Evolutionary conservation across 768 basidiomycete genomes (phyloP), one percentile per base, ranked within the genome.

Genomic region (Trametes cinnabarina): DNA sequence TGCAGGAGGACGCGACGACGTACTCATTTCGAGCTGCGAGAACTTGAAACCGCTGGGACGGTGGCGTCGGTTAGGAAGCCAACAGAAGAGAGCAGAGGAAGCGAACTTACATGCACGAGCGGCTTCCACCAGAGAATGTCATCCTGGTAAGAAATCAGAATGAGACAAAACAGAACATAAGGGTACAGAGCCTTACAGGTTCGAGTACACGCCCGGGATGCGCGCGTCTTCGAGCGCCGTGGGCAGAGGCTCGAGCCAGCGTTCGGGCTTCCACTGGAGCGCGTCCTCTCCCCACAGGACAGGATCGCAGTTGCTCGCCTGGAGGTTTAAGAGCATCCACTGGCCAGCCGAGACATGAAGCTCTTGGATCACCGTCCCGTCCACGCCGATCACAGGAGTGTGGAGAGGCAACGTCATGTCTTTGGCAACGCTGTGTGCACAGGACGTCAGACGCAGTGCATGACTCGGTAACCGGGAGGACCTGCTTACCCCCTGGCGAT

Each of bases 211-310:
- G 5, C 67, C 64, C 1, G 65, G 65, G 20, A 63, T 28, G 0
- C 32, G 47, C 19, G 58, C 62, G 2, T 60, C 44, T 19, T 46
- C 44, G 14, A 66, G 50, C 2, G 60, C 35, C 4, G 44, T 22
- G 0, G 67, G 65, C 2, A 65, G 57, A 11, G 30, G 30, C 30
- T 32, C 28, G 9, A 88, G 70, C 87, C 88, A 90, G 7, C 87
- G 74, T 49, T 83, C 82, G 0, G 87, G 88, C 39, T 78, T 73
- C 67, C 84, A 90, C 46, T 77, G 76, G 22, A 77, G 75, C 3
- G 84, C 78, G 52, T 84, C 79, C 0, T 74, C 63, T 1, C 88
- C 88, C 88, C 88, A 90, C 34, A 86, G 66, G 1, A 67, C 69
- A 52, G 74, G 74, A 17, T 80, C 78, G 9, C 73, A 66, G 66